These are phyloP conservation scores for Carex littledalei DNA, from an alignment of 176 grass and related monocot genomes.

Conservation along the genomic window DNA sequence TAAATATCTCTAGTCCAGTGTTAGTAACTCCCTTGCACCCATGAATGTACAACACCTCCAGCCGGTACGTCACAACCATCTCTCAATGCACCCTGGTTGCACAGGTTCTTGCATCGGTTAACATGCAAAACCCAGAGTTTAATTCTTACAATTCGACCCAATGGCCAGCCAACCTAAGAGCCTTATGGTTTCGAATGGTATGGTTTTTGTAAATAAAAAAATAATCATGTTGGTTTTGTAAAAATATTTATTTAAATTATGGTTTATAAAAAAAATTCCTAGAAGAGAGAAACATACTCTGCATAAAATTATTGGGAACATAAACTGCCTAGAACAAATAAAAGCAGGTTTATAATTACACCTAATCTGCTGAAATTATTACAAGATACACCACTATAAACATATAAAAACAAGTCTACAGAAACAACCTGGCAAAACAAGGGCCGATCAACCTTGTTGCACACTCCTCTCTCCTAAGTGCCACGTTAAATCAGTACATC, in stretches of 20 bases:
- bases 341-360: background rate
- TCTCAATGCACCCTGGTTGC: constrained; percentile 43
- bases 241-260: too few relatives aligned
- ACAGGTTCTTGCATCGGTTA: constrained; percentile 63
- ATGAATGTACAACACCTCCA: constrained; percentile 56
- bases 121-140: constrained; percentile 65
- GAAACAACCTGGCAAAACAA: constrained; percentile 54
- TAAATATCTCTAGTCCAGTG: constrained; percentile 51
- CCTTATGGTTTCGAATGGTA: background rate
- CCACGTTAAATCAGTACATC: constrained; percentile 54
- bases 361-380: constrained; percentile 2
- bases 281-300: background rate
- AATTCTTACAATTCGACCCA: constrained; percentile 37
- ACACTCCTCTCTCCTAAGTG: constrained; percentile 45
- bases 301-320: background rate
- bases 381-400: background rate
- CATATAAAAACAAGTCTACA: constrained; percentile 10
- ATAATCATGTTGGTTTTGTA: too few relatives aligned
- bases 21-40: constrained; percentile 50
- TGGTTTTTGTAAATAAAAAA: too few relatives aligned
- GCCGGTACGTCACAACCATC: constrained; percentile 34
- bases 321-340: background rate
- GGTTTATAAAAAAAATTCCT: background rate
- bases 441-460: constrained; percentile 41
- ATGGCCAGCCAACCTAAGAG: constrained; percentile 70